These are phyloP conservation scores for Lobosporangium transversale DNA, from an alignment of 192 early-diverging fungal species.

Conservation along the genomic window DNA sequence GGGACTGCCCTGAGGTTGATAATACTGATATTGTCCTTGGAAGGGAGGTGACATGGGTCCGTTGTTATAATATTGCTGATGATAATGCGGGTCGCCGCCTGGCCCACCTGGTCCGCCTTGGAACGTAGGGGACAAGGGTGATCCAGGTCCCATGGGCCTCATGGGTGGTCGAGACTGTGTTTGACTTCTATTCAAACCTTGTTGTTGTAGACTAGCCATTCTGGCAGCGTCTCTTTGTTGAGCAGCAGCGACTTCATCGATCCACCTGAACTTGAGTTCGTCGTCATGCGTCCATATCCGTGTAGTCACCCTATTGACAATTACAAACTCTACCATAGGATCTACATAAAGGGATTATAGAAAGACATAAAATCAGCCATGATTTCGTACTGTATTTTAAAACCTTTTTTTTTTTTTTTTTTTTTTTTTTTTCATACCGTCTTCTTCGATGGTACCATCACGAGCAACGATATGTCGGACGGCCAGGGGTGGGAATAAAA, in stretches of 20 bases:
- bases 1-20: too few species aligned
- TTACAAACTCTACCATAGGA: conserved; percentile 33
- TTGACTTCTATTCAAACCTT: conserved; percentile 27
- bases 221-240: conserved; percentile 30
- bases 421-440: conserved; percentile 45
- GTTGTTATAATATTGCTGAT: conserved; percentile 24
- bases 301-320: conserved; percentile 49
- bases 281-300: conserved; percentile 30
- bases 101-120: conserved; percentile 14
- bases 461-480: conserved; percentile 54
- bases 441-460: conserved; percentile 38
- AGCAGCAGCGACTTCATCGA: conserved; percentile 34
- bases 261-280: conserved; percentile 36
- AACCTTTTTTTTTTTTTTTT: background rate
- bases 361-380: too few species aligned
- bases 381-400: background rate
- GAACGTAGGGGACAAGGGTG: conserved; percentile 30
- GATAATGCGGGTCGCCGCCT: background rate
- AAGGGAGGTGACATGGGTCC: conserved; percentile 32
- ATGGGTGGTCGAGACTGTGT: conserved; percentile 26
- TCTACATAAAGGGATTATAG: conserved; percentile 12
- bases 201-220: conserved; percentile 27
- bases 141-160: conserved; percentile 38
- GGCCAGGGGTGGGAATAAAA: conserved; percentile 62
- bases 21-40: conserved; percentile 24